A percentile compares a stretch with the other conserved stretches of the same genome.
Conservation (phyloP, 306 rosid genomes). For the Notholithocarpus densiflorus region DNA sequence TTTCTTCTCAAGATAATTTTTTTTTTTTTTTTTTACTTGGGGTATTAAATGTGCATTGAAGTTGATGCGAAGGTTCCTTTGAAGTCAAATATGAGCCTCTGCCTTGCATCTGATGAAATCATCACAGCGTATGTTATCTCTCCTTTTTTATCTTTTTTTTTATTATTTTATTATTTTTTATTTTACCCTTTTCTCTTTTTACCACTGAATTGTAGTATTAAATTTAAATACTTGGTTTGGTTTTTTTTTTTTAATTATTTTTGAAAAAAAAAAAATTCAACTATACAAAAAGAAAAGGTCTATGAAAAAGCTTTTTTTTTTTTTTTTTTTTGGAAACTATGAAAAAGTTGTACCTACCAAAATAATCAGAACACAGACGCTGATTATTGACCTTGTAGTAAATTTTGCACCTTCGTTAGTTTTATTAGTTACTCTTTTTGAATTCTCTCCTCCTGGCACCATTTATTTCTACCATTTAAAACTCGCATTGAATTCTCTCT, state of each 20-base stretch:
- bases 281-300: no score
- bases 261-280: no score
- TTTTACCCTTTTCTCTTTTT: neutral
- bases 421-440: neutral
- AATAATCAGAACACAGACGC: no score
- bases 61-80: conserved; percentile 39
- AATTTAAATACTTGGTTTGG: neutral
- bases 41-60: conserved; percentile 40
- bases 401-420: conserved; percentile 1
- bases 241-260: no score
- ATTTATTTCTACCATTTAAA: conserved; percentile 23
- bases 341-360: no score
- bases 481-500: neutral
- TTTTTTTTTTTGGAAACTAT: no score
- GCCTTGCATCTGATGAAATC: conserved; percentile 26
- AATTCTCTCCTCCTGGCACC: conserved; percentile 29
- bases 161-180: no score
- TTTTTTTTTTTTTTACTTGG: neutral
- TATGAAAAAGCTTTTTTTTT: no score
- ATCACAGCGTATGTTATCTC: neutral
- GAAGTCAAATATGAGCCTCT: conserved; percentile 42
- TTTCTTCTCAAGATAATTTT: conserved; percentile 14
- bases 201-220: no score
- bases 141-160: neutral
- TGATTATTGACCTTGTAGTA: neutral